A percentile compares a stretch with the other conserved stretches of the same genome.
These are phyloP conservation scores for Didymella exigua DNA, from an alignment of 2,329 filamentous ascomycete genomes.

Conservation along the genomic window DNA sequence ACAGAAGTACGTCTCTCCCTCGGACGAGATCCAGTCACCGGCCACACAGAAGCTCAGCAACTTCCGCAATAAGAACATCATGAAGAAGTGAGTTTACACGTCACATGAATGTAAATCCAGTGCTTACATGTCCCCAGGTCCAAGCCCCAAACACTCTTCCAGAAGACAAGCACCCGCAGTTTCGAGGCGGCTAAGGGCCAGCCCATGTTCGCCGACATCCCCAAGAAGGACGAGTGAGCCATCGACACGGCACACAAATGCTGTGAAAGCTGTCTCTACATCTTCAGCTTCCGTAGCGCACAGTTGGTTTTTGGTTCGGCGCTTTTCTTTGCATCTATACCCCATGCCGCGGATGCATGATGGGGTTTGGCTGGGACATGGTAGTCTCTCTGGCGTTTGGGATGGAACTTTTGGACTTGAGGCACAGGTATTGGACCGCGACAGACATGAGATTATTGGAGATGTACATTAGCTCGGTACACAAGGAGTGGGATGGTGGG, in stretches of 20 bases:
- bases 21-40: conserved; percentile 87
- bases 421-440: conserved; percentile 14
- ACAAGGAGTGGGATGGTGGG: conserved; percentile 11
- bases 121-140: conserved; percentile 34
- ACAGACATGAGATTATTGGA: conserved; percentile 20
- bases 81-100: conserved; percentile 63
- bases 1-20: conserved; percentile 75
- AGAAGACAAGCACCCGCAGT: conserved; percentile 50
- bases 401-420: neutral
- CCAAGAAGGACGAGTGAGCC: conserved; percentile 29
- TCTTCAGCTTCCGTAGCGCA: conserved; percentile 1
- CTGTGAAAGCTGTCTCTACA: conserved; percentile 8
- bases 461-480: conserved; percentile 10
- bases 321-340: conserved; percentile 20
- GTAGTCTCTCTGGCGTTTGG: conserved; percentile 15
- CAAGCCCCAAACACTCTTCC: conserved; percentile 51
- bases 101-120: no score
- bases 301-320: conserved; percentile 9
- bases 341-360: conserved; percentile 17
- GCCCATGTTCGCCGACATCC: conserved; percentile 47
- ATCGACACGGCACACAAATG: conserved; percentile 6
- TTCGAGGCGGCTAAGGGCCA: conserved; percentile 44
- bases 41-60: conserved; percentile 82
- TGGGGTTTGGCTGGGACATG: conserved; percentile 4
- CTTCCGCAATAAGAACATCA: conserved; percentile 78